A percentile compares a stretch with the other conserved stretches of the same genome.
phyloP scores from a whole-genome alignment of 768 basidiomycete genomes.

The Imleria badia region DNA sequence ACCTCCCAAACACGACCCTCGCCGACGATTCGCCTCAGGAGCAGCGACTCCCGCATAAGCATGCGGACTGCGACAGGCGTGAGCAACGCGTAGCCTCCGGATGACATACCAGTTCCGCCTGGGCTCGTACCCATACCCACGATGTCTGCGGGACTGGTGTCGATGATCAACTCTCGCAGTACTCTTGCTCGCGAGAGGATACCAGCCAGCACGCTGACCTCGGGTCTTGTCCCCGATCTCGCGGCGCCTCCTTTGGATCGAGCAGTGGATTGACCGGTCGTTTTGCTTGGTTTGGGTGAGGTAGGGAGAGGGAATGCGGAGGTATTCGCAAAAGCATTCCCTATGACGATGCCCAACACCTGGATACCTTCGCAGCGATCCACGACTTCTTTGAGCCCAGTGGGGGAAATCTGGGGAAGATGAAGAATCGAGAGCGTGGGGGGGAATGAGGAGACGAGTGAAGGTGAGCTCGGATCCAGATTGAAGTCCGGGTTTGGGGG shows the following conservation, averaged over 20 bases:
- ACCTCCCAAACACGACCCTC: slow-evolving; percentile 58
- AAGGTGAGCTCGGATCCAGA: slow-evolving; percentile 20
- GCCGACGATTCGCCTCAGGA: slow-evolving; percentile 47
- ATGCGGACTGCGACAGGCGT: slow-evolving; percentile 41
- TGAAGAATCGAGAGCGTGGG: slow-evolving; percentile 32
- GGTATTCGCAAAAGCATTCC: slow-evolving; percentile 2
- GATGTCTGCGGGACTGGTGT: slow-evolving; percentile 2
- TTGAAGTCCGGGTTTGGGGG: slow-evolving; percentile 7
- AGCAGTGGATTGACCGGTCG: not conserved
- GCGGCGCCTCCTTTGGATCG: not conserved
- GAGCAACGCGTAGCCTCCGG: slow-evolving; percentile 29
- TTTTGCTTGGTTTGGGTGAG: not conserved
- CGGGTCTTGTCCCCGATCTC: not conserved
- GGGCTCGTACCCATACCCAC: not conserved
- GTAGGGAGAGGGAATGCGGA: not conserved
- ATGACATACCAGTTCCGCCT: not conserved
- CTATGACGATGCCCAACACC: slow-evolving; percentile 20
- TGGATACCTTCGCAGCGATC: slow-evolving; percentile 19
- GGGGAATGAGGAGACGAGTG: slow-evolving; percentile 34
- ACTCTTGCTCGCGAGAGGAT: slow-evolving; percentile 16
- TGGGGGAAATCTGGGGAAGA: slow-evolving; percentile 23
- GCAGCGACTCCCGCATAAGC: slow-evolving; percentile 41
- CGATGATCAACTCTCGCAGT: slow-evolving; percentile 20
- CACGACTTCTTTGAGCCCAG: slow-evolving; percentile 20
- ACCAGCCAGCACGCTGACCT: slow-evolving; percentile 10